A percentile compares a stretch with the other conserved stretches of the same genome.
These are phyloP conservation scores for Penicillium canariense DNA, from an alignment of 495 filamentous ascomycete species.

Conservation along the genomic window DNA sequence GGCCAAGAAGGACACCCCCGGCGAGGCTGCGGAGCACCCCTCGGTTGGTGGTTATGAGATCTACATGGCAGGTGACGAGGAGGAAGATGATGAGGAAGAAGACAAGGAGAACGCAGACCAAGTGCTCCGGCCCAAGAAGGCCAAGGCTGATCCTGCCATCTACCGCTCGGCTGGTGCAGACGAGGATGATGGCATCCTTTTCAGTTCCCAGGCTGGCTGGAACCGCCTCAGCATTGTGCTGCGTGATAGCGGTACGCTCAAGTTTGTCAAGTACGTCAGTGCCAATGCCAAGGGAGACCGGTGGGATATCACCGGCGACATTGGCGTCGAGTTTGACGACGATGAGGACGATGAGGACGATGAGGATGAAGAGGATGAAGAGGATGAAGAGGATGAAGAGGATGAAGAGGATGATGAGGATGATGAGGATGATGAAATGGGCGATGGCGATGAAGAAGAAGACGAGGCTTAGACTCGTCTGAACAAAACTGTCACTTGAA, in stretches of 20 bases:
- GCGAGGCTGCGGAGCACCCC: constrained; percentile 46
- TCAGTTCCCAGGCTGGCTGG: constrained; percentile 85
- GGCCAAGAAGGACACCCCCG: constrained; percentile 25
- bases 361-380: constrained; percentile 25
- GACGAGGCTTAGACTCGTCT: constrained; percentile 10
- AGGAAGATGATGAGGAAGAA: constrained; percentile 51
- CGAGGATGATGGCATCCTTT: constrained; percentile 90
- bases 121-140: constrained; percentile 28
- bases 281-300: constrained; percentile 77
- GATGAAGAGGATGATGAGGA: constrained; percentile 25
- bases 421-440: constrained; percentile 23
- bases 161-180: constrained; percentile 70
- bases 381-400: constrained; percentile 32
- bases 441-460: constrained; percentile 25
- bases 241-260: constrained; percentile 77
- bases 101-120: constrained; percentile 31
- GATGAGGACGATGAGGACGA: constrained; percentile 41
- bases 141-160: constrained; percentile 69
- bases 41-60: constrained; percentile 81
- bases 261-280: constrained; percentile 97
- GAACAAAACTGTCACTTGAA: neutral
- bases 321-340: constrained; percentile 47
- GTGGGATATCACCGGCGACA: constrained; percentile 81
- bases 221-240: constrained; percentile 87
- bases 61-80: constrained; percentile 87